These are phyloP conservation scores for Fusarium scirpi DNA, from an alignment of 2,329 filamentous ascomycete genomes.

Conservation along the genomic window DNA sequence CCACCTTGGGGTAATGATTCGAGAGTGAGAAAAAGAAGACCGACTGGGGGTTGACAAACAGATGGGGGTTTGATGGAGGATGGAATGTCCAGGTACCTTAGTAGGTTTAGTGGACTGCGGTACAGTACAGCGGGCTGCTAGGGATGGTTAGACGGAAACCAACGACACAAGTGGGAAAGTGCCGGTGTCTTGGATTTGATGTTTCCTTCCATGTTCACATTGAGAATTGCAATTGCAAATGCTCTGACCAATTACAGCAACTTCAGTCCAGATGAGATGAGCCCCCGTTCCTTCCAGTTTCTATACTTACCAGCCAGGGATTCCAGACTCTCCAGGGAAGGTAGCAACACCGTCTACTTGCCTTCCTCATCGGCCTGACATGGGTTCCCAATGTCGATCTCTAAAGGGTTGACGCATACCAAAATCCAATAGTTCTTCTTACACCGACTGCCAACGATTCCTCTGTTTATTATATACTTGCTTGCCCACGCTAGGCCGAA, in stretches of 20 bases:
- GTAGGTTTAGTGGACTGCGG: not conserved
- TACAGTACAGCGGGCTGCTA: constrained; percentile 13
- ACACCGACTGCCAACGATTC: not conserved
- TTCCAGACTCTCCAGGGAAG: constrained; percentile 9
- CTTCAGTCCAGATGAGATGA: not conserved
- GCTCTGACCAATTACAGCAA: constrained; percentile 26
- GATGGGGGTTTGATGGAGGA: not conserved
- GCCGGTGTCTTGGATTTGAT: constrained; percentile 31
- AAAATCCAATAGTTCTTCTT: constrained; percentile 2
- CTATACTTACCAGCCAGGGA: not conserved
- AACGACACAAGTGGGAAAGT: constrained; percentile 32
- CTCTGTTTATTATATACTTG: constrained; percentile 4
- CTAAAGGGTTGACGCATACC: constrained; percentile 11
- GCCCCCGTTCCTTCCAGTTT: constrained; percentile 13
- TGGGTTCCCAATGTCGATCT: constrained; percentile 2
- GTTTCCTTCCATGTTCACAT: constrained; percentile 18
- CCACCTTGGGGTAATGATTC: constrained; percentile 27
- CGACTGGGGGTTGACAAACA: constrained; percentile 15
- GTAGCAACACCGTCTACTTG: constrained; percentile 16
- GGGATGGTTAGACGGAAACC: constrained; percentile 30
- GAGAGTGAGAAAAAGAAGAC: constrained; percentile 4
- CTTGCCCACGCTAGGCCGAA: not conserved
- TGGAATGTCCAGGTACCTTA: not conserved
- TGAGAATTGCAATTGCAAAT: constrained; percentile 7
- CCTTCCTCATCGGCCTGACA: constrained; percentile 6